These are phyloP conservation scores for Medakamo hakoo DNA, from an alignment of 139 green algal genomes.

Conservation along the genomic window DNA sequence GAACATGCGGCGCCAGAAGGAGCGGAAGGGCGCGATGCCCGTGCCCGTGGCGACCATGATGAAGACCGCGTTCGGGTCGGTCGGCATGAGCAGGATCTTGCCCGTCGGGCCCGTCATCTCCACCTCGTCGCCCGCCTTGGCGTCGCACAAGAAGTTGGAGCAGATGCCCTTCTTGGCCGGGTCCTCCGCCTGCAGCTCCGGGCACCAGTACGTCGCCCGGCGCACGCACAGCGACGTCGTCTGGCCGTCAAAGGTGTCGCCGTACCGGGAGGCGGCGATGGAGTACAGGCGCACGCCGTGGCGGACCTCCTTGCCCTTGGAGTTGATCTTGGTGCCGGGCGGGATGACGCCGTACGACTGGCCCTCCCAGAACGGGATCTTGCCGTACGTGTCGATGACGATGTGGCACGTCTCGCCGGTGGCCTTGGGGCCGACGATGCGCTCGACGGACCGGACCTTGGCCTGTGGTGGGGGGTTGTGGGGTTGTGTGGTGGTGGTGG, in stretches of 20 bases:
- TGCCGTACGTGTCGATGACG: constrained; percentile 83
- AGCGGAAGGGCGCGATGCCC: constrained; percentile 93
- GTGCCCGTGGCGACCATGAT: constrained; percentile 99
- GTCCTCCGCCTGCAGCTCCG: constrained; percentile 46
- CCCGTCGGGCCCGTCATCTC: constrained; percentile 91
- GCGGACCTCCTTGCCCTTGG: constrained; percentile 85
- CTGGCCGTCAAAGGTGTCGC: constrained; percentile 87
- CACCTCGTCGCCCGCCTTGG: constrained; percentile 77
- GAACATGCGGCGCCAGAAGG: constrained; percentile 87
- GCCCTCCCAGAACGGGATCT: constrained; percentile 96
- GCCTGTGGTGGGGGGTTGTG: constrained; percentile 51
- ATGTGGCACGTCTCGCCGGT: constrained; percentile 87
- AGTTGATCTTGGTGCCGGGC: constrained; percentile 89
- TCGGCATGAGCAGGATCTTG: constrained; percentile 91
- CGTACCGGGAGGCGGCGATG: constrained; percentile 91
- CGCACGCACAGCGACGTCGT: constrained; percentile 93
- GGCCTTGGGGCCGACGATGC: constrained; percentile 89
- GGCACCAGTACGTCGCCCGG: constrained; percentile 76
- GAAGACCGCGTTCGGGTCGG: constrained; percentile 66
- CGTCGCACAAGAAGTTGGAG: constrained; percentile 98
- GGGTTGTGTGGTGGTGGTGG: neutral
- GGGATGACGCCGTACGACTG: constrained; percentile 98
- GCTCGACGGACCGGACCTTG: constrained; percentile 77
- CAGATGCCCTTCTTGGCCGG: constrained; percentile 82
- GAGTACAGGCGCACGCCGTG: constrained; percentile 95